phyloP scores from a whole-genome alignment of 768 basidiomycete species.

The Hemileccinum impolitum region DNA sequence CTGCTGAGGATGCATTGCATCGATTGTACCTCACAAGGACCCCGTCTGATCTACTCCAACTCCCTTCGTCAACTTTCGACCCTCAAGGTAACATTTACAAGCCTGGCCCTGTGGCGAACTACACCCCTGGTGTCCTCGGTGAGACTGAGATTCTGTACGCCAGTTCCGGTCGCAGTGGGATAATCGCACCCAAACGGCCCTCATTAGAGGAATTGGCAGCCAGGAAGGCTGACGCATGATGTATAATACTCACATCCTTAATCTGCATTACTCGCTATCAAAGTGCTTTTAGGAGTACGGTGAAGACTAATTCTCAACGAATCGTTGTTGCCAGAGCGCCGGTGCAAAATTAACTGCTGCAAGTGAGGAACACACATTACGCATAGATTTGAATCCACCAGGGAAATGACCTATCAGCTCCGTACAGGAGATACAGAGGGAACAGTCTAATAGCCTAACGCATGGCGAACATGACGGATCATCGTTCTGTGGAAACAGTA shows the following conservation, averaged over 20 bases:
- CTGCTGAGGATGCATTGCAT: conserved; percentile 82
- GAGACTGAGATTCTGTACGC: conserved; percentile 66
- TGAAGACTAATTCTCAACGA: neutral
- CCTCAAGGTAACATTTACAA: conserved; percentile 53
- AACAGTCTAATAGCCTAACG: too few species aligned
- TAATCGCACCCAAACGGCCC: conserved; percentile 30
- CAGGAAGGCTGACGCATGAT: conserved; percentile 23
- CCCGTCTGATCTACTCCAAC: conserved; percentile 61
- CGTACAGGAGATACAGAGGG: too few species aligned
- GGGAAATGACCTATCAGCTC: too few species aligned
- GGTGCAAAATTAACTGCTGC: too few species aligned
- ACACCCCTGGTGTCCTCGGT: conserved; percentile 52
- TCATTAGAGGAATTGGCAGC: conserved; percentile 23
- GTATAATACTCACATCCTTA: conserved; percentile 29
- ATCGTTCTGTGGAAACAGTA: too few species aligned
- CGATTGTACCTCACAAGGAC: conserved; percentile 79
- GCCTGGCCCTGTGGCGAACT: conserved; percentile 42
- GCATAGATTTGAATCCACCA: too few species aligned
- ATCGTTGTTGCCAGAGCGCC: too few species aligned
- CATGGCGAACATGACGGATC: too few species aligned
- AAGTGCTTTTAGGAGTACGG: conserved; percentile 1
- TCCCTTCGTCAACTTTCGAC: conserved; percentile 77
- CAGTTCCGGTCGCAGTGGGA: conserved; percentile 58
- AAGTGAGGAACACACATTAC: neutral
- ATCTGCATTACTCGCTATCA: conserved; percentile 22